Evolutionary conservation across 1,139 yeast species (phyloP), one percentile per base, ranked within the genome.

Genomic region (Yamadazyma blattariae): DNA sequence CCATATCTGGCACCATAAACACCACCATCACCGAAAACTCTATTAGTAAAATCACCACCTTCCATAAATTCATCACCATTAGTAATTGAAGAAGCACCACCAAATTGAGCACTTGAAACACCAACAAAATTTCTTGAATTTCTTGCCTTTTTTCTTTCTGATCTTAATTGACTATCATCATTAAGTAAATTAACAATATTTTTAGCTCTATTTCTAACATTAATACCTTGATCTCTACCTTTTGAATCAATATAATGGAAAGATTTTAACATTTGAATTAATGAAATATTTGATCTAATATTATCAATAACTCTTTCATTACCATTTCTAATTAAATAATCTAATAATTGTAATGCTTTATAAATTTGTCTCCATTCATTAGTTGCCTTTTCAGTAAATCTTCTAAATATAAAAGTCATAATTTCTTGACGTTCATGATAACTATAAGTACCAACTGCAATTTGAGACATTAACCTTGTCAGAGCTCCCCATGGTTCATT

Each of bases 401-500:
- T 74, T 52, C 87, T 71, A 55, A 82, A 80, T 25, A 82, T 71
- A 71, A 82, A 80, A 3, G 84, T 79, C 34, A 80, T 64, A 41
- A 84, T 77, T 53, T 84, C 95, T 52, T 83, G 90, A 41, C 95
- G 63, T 51, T 84, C 94, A 45, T 88, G 67, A 53, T 85, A 85
- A 61, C 86, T 87, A 62, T 87, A 87, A 5, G 98, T 92, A 2
- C 96, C 97, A 23, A 89, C 85, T 5, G 98, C 94, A 50, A 94
- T 92, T 56, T 89, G 94, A 43, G 83, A 85, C 97, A 94, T 92
- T 55, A 86, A 66, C 2, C 96, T 77, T 5, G 94, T 77, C 2
- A 95, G 81, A 3, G 97, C 95, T n/a, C 98, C 98, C 99, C 99
- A 92, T 2, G 98, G 98, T 61, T 92, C 99, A 57, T 92, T 92